phyloP scores from a whole-genome alignment of 179 eudicot genomes.

The Actinidia polygama region DNA sequence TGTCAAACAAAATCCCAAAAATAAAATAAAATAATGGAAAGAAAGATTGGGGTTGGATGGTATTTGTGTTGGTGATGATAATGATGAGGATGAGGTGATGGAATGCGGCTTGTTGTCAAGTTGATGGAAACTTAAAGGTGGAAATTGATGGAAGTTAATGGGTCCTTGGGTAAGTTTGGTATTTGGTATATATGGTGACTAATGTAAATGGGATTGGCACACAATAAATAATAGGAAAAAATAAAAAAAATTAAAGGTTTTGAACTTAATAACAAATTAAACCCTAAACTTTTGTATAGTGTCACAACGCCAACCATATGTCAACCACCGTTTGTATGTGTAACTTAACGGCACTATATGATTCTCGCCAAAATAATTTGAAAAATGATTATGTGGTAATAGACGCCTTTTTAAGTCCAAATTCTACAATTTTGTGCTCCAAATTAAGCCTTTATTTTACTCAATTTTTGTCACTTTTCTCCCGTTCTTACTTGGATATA shows the following conservation, averaged over 20 bases:
- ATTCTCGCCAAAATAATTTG: too few species aligned
- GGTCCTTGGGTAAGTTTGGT: neutral
- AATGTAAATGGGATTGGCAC: neutral
- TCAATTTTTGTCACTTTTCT: too few species aligned
- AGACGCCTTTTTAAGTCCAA: too few species aligned
- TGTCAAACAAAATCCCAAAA: neutral
- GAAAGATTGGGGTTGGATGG: neutral
- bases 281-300: too few species aligned
- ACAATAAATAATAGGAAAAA: neutral
- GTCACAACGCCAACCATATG: too few species aligned
- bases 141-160: neutral
- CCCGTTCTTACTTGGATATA: too few species aligned
- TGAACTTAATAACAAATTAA: too few species aligned
- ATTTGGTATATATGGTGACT: neutral
- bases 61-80: neutral
- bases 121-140: neutral
- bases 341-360: too few species aligned
- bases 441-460: too few species aligned
- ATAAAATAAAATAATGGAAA: neutral
- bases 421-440: too few species aligned
- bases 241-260: neutral
- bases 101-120: conserved; percentile 9
- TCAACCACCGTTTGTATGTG: too few species aligned
- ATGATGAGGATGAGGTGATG: conserved; percentile 5
- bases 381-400: too few species aligned